phyloP scores from a whole-genome alignment of 1,139 yeast species.

The Saccharomyces hybrid region DNA sequence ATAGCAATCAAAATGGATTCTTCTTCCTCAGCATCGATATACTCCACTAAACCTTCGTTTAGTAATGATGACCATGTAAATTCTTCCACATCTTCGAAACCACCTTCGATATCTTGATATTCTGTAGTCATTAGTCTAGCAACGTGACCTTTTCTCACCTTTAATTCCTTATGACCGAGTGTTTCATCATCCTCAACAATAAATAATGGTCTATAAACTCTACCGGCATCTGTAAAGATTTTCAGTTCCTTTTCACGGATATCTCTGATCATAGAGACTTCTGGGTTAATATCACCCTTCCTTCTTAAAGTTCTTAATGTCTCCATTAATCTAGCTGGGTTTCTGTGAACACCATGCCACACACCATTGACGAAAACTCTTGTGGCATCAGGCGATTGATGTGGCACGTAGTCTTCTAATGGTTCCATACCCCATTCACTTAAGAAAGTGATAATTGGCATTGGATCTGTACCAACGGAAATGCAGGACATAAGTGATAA shows the following conservation, averaged over 20 bases:
- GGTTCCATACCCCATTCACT: slow-evolving; percentile 99
- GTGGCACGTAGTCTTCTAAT: slow-evolving; percentile 90
- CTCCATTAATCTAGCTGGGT: slow-evolving; percentile 82
- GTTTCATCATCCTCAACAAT: slow-evolving; percentile 82
- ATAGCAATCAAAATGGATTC: slow-evolving; percentile 97
- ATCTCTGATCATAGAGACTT: slow-evolving; percentile 93
- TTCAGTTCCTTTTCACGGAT: slow-evolving; percentile 93
- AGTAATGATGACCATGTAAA: slow-evolving; percentile 85
- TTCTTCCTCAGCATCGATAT: slow-evolving; percentile 96
- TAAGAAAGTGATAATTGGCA: slow-evolving; percentile 84
- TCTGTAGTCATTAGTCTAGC: slow-evolving; percentile 61
- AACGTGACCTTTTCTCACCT: slow-evolving; percentile 77
- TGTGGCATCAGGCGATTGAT: slow-evolving; percentile 84
- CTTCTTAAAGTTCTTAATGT: slow-evolving; percentile 90
- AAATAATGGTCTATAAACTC: slow-evolving; percentile 92
- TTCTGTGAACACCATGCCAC: slow-evolving; percentile 98
- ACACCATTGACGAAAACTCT: slow-evolving; percentile 97
- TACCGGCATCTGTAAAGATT: slow-evolving; percentile 96
- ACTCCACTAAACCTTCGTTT: slow-evolving; percentile 82
- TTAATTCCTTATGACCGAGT: slow-evolving; percentile 64
- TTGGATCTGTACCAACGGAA: slow-evolving; percentile 96
- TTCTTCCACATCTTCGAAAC: slow-evolving; percentile 48
- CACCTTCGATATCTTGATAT: slow-evolving; percentile 45
- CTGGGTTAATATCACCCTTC: slow-evolving; percentile 92
- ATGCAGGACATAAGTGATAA: slow-evolving; percentile 94